A percentile compares a stretch with the other conserved stretches of the same genome.
Evolutionary conservation across 164 flowering plant genomes (phyloP).

Genomic region (Umbellularia californica): DNA sequence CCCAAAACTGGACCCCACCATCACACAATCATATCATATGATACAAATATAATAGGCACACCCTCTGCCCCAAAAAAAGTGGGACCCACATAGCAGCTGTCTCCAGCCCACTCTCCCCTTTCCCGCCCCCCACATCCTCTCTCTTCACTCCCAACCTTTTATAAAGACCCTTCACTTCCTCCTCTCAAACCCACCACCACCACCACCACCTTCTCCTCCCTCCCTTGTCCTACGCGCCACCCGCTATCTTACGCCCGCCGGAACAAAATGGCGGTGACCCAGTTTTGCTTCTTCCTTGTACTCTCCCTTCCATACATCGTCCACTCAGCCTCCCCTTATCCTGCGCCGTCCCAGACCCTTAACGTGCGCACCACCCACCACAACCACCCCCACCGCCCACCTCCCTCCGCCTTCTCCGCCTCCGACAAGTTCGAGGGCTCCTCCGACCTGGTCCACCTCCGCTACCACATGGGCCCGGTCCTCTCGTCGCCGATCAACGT

Average conservation of each 20-base stretch:
- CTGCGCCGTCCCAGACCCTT: slow-evolving; percentile 19
- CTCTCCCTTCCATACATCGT: slow-evolving; percentile 4
- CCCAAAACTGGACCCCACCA: neutral
- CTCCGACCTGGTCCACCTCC: slow-evolving; percentile 67
- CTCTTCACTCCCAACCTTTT: slow-evolving; percentile 12
- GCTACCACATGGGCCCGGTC: slow-evolving; percentile 97
- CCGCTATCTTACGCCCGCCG: neutral
- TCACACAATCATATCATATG: neutral
- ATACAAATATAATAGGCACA: no score
- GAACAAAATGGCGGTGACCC: slow-evolving; percentile 5
- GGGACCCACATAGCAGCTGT: slow-evolving; percentile 54
- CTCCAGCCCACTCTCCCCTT: slow-evolving; percentile 47
- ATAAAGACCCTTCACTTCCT: slow-evolving; percentile 1
- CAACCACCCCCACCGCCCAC: slow-evolving; percentile 37
- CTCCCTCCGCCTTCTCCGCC: slow-evolving; percentile 36
- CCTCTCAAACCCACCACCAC: neutral
- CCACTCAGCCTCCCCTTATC: neutral
- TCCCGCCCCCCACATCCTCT: slow-evolving; percentile 19
- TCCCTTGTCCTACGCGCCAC: slow-evolving; percentile 3
- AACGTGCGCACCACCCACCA: slow-evolving; percentile 12
- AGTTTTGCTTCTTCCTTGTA: slow-evolving; percentile 12
- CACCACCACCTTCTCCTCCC: neutral
- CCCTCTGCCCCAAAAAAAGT: neutral
- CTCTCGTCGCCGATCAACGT: slow-evolving; percentile 69
- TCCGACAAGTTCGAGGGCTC: slow-evolving; percentile 81